These are phyloP conservation scores for Auricularia heimuer DNA, from an alignment of 768 basidiomycete species.

Conservation along the genomic window DNA sequence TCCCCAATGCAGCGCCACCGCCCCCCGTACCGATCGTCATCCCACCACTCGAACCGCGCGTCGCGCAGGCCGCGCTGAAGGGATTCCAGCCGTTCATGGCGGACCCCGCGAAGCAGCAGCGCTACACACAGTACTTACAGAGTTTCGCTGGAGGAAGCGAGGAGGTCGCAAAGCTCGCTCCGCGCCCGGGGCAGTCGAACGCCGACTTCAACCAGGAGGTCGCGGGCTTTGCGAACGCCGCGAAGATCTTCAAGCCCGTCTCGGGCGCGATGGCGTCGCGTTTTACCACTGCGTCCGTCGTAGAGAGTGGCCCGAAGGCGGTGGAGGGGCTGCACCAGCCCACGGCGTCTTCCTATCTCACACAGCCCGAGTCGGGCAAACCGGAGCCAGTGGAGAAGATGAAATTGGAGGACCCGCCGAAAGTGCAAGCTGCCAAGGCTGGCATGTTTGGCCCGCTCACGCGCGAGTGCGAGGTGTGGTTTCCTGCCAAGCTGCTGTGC, in stretches of 20 bases:
- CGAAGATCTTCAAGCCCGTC: slow-evolving; percentile 84
- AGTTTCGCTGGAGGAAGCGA: slow-evolving; percentile 31
- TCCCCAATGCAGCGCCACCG: slow-evolving; percentile 14
- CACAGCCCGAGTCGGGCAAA: slow-evolving; percentile 30
- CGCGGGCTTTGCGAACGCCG: slow-evolving; percentile 77
- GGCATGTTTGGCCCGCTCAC: slow-evolving; percentile 91
- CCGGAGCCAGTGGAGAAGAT: slow-evolving; percentile 34
- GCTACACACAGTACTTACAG: slow-evolving; percentile 74
- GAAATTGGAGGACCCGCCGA: slow-evolving; percentile 58
- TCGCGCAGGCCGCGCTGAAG: slow-evolving; percentile 75
- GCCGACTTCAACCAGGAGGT: slow-evolving; percentile 77
- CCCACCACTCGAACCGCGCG: slow-evolving; percentile 59
- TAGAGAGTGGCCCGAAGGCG: slow-evolving; percentile 55
- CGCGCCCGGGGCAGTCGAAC: slow-evolving; percentile 48
- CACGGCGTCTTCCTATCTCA: slow-evolving; percentile 1
- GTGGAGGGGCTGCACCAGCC: slow-evolving; percentile 64
- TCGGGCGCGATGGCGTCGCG: slow-evolving; percentile 87
- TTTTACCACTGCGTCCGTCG: slow-evolving; percentile 73
- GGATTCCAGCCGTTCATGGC: slow-evolving; percentile 86
- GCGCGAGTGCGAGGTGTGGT: slow-evolving; percentile 62
- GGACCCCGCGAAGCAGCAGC: slow-evolving; percentile 69
- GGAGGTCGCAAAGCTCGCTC: slow-evolving; percentile 31
- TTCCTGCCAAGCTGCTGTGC: slow-evolving; percentile 77
- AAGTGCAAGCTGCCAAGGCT: slow-evolving; percentile 67
- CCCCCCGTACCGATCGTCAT: slow-evolving; percentile 33